Evolutionary conservation across 306 rosid genomes (phyloP).

Genomic region (Ziziphus jujuba): DNA sequence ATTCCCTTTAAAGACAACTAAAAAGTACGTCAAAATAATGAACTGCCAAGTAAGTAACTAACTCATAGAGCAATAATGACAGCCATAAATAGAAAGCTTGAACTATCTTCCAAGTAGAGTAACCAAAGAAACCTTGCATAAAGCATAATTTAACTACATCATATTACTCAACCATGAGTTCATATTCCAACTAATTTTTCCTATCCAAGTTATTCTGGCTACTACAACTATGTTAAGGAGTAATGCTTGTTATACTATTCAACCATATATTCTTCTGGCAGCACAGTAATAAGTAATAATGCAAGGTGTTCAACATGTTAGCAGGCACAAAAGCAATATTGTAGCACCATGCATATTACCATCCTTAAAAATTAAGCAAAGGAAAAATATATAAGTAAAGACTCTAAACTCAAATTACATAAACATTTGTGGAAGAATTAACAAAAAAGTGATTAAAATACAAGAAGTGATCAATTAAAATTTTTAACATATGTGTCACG

Average conservation of each 20-base stretch:
- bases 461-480: too few relatives aligned
- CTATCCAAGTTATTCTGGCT: background rate
- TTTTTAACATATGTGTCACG: too few relatives aligned
- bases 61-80: background rate
- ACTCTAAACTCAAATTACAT: background rate
- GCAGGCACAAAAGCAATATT: background rate
- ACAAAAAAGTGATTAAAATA: too few relatives aligned
- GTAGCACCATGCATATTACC: background rate
- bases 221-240: background rate
- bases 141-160: background rate
- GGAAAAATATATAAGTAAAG: background rate
- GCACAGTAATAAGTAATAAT: too few relatives aligned
- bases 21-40: conserved; percentile 12
- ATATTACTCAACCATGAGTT: background rate
- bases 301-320: too few relatives aligned
- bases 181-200: background rate
- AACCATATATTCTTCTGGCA: too few relatives aligned
- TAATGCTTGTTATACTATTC: too few relatives aligned
- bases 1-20: conserved; percentile 11
- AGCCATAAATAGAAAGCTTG: conserved; percentile 2
- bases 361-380: background rate
- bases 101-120: conserved; percentile 4
- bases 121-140: too few relatives aligned
- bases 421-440: background rate
- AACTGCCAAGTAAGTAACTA: conserved; percentile 4